phyloP scores from a whole-genome alignment of 169 alveolate genomes.

The Perkinsus marinus region DNA sequence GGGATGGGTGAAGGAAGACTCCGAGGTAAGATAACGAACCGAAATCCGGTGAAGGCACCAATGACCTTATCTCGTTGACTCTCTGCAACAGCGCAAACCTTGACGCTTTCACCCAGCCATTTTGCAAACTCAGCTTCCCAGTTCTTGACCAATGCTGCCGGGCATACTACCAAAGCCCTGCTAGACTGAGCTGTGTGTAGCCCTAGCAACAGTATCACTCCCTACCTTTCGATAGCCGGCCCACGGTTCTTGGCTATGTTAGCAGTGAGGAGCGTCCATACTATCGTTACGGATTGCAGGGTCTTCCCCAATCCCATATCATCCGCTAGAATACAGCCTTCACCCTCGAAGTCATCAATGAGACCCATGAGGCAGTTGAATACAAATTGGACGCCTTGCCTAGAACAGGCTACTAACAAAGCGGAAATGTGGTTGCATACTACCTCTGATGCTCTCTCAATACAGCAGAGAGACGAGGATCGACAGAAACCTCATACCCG shows the following conservation, averaged over 20 bases:
- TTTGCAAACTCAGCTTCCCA: conserved; percentile 81
- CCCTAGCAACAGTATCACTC: neutral
- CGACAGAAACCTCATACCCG: conserved; percentile 28
- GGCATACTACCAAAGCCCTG: conserved; percentile 73
- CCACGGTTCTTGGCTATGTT: conserved; percentile 61
- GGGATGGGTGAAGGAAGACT: neutral
- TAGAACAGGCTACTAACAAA: neutral
- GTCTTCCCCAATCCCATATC: conserved; percentile 84
- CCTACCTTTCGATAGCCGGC: neutral
- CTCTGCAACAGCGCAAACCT: conserved; percentile 69
- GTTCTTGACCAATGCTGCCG: conserved; percentile 76
- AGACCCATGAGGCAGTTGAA: conserved; percentile 78
- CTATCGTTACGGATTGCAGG: conserved; percentile 65
- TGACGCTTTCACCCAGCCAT: conserved; percentile 74
- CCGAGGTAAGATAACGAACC: conserved; percentile 34
- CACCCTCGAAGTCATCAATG: conserved; percentile 56
- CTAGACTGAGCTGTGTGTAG: conserved; percentile 40
- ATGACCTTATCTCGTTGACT: conserved; percentile 65
- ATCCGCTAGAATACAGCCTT: conserved; percentile 77
- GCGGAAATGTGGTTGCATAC: neutral
- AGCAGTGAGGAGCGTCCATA: conserved; percentile 69
- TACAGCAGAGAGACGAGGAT: conserved; percentile 37
- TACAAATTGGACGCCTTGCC: conserved; percentile 72
- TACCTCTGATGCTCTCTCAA: conserved; percentile 55
- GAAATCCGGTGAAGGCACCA: conserved; percentile 68